Evolutionary conservation across 805 yeast genomes (phyloP), one percentile per base, ranked within the genome.

Genomic region (Candida tallmaniae): DNA sequence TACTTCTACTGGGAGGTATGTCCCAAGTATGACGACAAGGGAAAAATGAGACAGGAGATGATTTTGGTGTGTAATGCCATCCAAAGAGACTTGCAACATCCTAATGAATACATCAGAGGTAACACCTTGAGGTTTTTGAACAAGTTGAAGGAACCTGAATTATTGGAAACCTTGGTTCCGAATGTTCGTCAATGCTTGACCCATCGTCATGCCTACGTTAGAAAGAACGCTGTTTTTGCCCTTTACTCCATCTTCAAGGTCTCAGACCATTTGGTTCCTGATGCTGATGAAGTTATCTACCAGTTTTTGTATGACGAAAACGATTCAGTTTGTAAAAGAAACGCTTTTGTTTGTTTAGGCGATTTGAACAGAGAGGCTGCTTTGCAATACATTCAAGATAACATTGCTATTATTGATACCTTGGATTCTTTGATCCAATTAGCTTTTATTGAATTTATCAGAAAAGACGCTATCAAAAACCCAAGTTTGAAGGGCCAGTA

Each of bases 1-100:
- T 93, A 90, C 54, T 85, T 87, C 52, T 93, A 93, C 68, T 93
- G 97, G 97, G 99, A 93, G 62, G 86, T 90, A 37, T 94, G 96
- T 56, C 94, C 96, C 36, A 94, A 94, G 63, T 69, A 83, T 46
- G 95, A 87, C 49, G 69, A 73, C 23, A 83, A 83, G 34, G 97
- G 97, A 4, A 87, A 86, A 59, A 76, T 94, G 72, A 86, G 86
- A 65, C 97, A 90, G 60, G 99, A 93, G 66, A 93, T 93, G 97
- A 90, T 94, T 62, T 76, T 93, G 45, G 97, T 90, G 32, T 93
- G 97, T 68, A 94, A 94, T 60, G 96, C 97, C 35, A 87, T 93
- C 52, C 95, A 93, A 62, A 89, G 88, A 60, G 99, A 93, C 58
- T 74, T 93, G 50, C 97, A 89, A 64, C 98, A 94, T 64, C 96